These are phyloP conservation scores for Solioccasus polychromus DNA, from an alignment of 768 basidiomycete genomes.

Conservation along the genomic window DNA sequence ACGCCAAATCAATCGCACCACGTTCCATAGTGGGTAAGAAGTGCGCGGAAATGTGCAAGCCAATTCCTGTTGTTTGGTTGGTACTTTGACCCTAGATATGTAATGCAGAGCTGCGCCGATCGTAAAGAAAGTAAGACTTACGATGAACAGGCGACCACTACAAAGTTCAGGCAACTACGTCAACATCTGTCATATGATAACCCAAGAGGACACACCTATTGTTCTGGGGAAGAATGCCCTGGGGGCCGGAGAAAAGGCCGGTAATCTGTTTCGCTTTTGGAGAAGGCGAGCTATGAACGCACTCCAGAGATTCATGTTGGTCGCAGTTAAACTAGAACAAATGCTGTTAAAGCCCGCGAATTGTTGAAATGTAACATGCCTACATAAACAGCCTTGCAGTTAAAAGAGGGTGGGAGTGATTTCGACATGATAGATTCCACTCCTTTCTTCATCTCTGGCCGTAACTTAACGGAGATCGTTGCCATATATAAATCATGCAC, in stretches of 20 bases:
- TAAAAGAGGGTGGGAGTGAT: neutral
- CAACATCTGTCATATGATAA: no score
- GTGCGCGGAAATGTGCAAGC: constrained; percentile 60
- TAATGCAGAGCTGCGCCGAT: neutral
- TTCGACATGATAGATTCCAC: neutral
- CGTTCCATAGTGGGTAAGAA: constrained; percentile 95
- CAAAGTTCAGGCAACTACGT: no score
- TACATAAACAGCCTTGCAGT: neutral
- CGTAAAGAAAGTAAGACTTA: neutral
- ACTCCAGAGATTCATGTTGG: no score
- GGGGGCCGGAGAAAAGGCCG: no score
- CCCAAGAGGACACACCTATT: no score
- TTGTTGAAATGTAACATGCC: neutral
- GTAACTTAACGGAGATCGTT: no score
- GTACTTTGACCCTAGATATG: constrained; percentile 75
- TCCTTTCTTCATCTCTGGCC: neutral
- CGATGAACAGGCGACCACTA: constrained; percentile 13
- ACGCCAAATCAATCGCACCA: constrained; percentile 85
- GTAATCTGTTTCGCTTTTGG: no score
- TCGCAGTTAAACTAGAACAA: no score
- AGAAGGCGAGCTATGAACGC: no score
- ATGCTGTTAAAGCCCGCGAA: no score
- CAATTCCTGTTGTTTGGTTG: constrained; percentile 82
- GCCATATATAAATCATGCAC: constrained; percentile 13
- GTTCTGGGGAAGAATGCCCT: no score